Conservation (phyloP, 345 rosid species). For the Zanthoxylum bungeanum region DNA sequence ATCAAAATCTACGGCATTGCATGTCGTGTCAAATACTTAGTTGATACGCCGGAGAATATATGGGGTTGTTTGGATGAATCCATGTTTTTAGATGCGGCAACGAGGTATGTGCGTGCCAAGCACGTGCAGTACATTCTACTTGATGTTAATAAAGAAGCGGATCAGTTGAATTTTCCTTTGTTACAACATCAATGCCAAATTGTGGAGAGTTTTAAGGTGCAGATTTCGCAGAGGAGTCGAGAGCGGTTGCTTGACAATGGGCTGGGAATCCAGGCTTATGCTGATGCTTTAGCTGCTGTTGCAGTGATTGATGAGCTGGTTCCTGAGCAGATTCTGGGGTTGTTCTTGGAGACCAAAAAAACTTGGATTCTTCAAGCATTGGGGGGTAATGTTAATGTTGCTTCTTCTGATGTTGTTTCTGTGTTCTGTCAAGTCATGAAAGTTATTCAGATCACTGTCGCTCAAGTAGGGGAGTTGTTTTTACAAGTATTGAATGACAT, state of each 20-base stretch:
- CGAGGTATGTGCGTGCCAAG: slow-evolving; percentile 52
- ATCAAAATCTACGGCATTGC: slow-evolving; percentile 43
- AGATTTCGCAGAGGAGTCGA: slow-evolving; percentile 90
- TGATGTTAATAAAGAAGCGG: slow-evolving; percentile 13
- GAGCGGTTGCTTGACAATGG: slow-evolving; percentile 80
- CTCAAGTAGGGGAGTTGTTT: slow-evolving; percentile 91
- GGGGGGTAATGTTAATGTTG: slow-evolving; percentile 39
- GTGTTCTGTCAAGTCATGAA: slow-evolving; percentile 72
- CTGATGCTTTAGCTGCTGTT: slow-evolving; percentile 84
- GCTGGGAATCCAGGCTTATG: slow-evolving; percentile 56
- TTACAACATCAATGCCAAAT: slow-evolving; percentile 98
- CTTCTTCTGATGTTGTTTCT: slow-evolving; percentile 42
- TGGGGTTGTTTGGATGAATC: slow-evolving; percentile 70
- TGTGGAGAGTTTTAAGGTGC: slow-evolving; percentile 89
- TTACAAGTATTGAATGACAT: slow-evolving; percentile 84
- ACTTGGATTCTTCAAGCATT: slow-evolving; percentile 68
- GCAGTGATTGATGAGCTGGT: slow-evolving; percentile 79
- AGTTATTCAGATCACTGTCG: slow-evolving; percentile 75
- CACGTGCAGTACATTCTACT: slow-evolving; percentile 36
- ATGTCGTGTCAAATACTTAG: slow-evolving; percentile 62
- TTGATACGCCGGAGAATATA: slow-evolving; percentile 66
- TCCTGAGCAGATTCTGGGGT: slow-evolving; percentile 58
- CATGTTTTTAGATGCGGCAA: slow-evolving; percentile 59
- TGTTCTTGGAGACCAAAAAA: slow-evolving; percentile 79
- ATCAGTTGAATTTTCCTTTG: slow-evolving; percentile 71